Base-by-base conservation (phyloP, 208 protist genomes). In the Crithidia brevicula region DNA sequence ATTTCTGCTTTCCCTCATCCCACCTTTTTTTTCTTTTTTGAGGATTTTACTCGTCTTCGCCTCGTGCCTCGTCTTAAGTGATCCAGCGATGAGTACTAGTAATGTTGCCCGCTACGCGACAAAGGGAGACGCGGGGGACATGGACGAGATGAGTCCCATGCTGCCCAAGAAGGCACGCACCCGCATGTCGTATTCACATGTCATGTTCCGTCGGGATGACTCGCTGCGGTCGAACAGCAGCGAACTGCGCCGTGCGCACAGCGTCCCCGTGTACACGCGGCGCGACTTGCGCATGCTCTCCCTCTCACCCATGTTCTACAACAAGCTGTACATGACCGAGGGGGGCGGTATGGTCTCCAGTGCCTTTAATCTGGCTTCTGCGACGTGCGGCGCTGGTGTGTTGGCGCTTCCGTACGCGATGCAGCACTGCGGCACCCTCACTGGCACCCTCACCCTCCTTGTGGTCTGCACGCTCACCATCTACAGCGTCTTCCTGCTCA, bases 371-470 rank as follows among this genome's bases (percentile, higher is more conserved):
- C 63, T 96, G 31, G 81, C 83, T 13, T 93, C 83, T 18, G 74
- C 83, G 11, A 96, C 88, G 4, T 82, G 89, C 30, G 87, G 91
- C 7, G 91, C 91, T 3, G 86, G 88, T 22, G 81, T 78, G 13
- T 59, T 96, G 50, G 83, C 91, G n/a, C 62, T 96, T 36, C 86
- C 91, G 1, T 76, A 83, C 61, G 88, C 91, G 23, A 82, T 96
- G 70, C 57, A 73, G 60, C 71, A 92, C 62, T 82, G 77, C 50
- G 87, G 88, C 10, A 43, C 78, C 33, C 18, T 88, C 34, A 30
- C 80, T 22, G 79, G 85, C 22, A 72, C 65, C 13, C 13, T 82
- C 10, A 73, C 72, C 11, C 81, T 96, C 43, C n/a, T 82, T 25
- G 4, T 89, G 0, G 78, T 85, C 13, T 85, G 71, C 72, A 15